These are phyloP conservation scores for Echium plantagineum DNA, from an alignment of 257 asterid genomes.

Conservation along the genomic window DNA sequence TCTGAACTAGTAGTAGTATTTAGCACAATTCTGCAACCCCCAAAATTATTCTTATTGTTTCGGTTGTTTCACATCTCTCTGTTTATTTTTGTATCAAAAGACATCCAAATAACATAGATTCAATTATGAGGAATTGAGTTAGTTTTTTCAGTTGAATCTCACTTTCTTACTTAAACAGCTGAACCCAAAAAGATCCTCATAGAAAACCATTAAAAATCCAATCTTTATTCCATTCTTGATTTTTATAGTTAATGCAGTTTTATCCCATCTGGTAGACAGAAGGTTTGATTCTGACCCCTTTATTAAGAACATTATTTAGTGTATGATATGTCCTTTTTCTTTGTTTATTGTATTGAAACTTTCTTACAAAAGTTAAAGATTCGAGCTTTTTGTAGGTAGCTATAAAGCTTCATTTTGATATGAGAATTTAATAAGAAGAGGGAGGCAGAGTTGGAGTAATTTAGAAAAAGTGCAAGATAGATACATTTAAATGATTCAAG, in stretches of 20 bases:
- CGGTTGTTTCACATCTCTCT: background rate
- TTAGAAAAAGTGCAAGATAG: slow-evolving; percentile 5
- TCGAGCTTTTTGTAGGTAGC: background rate
- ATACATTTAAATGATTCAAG: slow-evolving; percentile 3
- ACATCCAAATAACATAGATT: too few relatives aligned
- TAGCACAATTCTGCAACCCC: too few relatives aligned
- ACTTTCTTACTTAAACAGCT: slow-evolving; percentile 13
- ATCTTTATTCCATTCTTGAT: slow-evolving; percentile 8
- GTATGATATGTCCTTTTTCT: slow-evolving; percentile 19
- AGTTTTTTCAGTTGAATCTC: slow-evolving; percentile 16
- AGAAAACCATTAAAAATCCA: slow-evolving; percentile 15
- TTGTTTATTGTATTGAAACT: slow-evolving; percentile 21
- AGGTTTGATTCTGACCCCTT: slow-evolving; percentile 29
- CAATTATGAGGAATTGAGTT: background rate
- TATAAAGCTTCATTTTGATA: background rate
- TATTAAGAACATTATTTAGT: background rate
- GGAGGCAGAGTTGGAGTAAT: background rate
- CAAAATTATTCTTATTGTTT: too few relatives aligned
- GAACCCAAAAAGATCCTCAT: slow-evolving; percentile 29
- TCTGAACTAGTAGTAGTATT: slow-evolving; percentile 21
- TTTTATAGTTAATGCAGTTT: slow-evolving; percentile 27
- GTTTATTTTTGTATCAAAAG: slow-evolving; percentile 26
- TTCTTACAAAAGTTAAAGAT: background rate
- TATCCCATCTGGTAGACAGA: slow-evolving; percentile 19
- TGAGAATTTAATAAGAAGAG: slow-evolving; percentile 3